Evolutionary conservation across 345 rosid genomes (phyloP).

Genomic region (Raphanus raphanistrum): DNA sequence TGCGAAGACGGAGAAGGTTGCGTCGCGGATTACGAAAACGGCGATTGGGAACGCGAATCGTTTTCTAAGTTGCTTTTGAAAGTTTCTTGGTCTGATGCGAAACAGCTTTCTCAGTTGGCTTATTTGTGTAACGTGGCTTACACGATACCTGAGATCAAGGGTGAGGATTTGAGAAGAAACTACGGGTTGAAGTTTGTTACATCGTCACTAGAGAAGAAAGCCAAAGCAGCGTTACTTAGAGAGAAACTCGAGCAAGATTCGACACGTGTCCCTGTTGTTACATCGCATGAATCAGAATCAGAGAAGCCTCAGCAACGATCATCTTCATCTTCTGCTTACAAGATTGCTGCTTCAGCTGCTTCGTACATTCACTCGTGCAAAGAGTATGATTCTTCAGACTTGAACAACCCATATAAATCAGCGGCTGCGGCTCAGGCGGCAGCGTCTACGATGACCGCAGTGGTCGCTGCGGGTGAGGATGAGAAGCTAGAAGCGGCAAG

Average conservation of each 20-base stretch:
- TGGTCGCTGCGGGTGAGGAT: conserved; percentile 86
- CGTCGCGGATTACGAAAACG: conserved; percentile 49
- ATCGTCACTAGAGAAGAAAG: conserved; percentile 83
- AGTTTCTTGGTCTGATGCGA: conserved; percentile 66
- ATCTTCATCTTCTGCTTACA: conserved; percentile 52
- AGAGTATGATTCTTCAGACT: conserved; percentile 38
- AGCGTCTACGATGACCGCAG: conserved; percentile 78
- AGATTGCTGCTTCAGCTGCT: conserved; percentile 95
- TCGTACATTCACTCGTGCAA: conserved; percentile 62
- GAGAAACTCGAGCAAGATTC: conserved; percentile 60
- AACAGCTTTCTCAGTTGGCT: conserved; percentile 72
- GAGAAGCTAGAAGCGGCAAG: conserved; percentile 73
- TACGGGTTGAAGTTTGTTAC: conserved; percentile 70
- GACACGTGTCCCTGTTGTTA: conserved; percentile 34
- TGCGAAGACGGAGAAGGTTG: conserved; percentile 49
- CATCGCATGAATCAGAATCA: conserved; percentile 22
- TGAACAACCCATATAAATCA: conserved; percentile 49
- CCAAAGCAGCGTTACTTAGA: conserved; percentile 55
- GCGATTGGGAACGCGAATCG: conserved; percentile 42
- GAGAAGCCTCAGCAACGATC: conserved; percentile 40
- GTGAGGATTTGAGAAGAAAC: conserved; percentile 52
- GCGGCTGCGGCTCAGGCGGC: conserved; percentile 83
- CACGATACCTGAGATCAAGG: conserved; percentile 67
- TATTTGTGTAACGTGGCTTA: conserved; percentile 86
- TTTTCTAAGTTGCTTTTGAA: conserved; percentile 53